A percentile compares a stretch with the other conserved stretches of the same genome.
Evolutionary conservation across 2,329 filamentous ascomycete species (phyloP).

Genomic region (Clarireedia paspali): DNA sequence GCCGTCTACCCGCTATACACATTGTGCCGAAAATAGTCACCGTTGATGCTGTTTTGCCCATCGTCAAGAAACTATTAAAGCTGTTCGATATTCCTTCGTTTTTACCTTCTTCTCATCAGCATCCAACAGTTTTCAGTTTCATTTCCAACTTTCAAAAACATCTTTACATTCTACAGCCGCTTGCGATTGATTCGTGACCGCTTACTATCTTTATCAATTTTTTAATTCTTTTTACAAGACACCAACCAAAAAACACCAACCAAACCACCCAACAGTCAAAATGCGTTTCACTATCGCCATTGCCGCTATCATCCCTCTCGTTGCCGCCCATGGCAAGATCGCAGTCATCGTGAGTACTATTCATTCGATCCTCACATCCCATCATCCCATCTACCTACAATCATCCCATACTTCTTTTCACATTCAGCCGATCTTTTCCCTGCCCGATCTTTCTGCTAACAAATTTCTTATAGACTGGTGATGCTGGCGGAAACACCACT

Average conservation of each 20-base stretch:
- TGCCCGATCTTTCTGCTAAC: background rate
- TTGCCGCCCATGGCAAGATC: conserved; percentile 54
- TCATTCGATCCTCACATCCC: background rate
- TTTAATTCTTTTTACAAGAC: conserved; percentile 5
- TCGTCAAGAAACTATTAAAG: conserved; percentile 22
- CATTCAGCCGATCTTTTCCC: background rate
- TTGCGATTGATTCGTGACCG: conserved; percentile 27
- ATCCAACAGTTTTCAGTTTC: conserved; percentile 21
- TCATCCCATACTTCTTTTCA: background rate
- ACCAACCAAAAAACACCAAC: background rate
- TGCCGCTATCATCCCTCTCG: conserved; percentile 46
- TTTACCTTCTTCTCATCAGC: conserved; percentile 20
- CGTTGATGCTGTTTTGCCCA: background rate
- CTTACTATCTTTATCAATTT: conserved; percentile 20
- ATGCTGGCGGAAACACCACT: conserved; percentile 37
- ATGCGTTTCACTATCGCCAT: conserved; percentile 22
- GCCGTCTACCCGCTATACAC: background rate
- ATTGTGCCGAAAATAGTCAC: background rate
- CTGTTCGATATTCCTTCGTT: conserved; percentile 14
- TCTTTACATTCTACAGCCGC: conserved; percentile 16
- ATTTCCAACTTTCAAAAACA: conserved; percentile 12
- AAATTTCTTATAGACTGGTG: conserved; percentile 23
- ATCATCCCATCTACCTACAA: background rate
- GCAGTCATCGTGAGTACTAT: conserved; percentile 25
- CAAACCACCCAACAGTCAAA: conserved; percentile 18